Percentiles rank a stretch among this genome's conserved stretches.
These are phyloP conservation scores for Botryotinia globosa DNA, from an alignment of 2,329 filamentous ascomycete species.

Conservation along the genomic window DNA sequence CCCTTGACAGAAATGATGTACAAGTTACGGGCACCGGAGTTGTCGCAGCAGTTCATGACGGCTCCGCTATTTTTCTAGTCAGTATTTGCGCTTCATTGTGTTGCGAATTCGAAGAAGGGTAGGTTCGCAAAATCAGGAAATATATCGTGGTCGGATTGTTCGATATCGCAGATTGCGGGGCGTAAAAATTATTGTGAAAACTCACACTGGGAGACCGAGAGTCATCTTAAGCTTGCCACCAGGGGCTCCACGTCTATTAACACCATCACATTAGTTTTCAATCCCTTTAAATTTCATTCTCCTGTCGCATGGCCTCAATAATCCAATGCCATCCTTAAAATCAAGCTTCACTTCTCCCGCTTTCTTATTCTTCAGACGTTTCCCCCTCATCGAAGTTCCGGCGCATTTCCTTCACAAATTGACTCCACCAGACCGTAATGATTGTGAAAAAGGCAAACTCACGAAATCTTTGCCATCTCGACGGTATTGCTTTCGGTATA, in stretches of 20 bases:
- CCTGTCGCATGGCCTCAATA: not conserved
- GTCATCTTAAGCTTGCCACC: conserved; percentile 99
- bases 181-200: conserved; percentile 38
- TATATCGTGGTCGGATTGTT: conserved; percentile 26
- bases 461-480: conserved; percentile 64
- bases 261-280: conserved; percentile 25
- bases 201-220: conserved; percentile 99
- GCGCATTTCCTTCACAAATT: conserved; percentile 14
- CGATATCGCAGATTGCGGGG: conserved; percentile 35
- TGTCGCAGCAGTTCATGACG: conserved; percentile 99
- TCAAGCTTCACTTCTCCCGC: not conserved
- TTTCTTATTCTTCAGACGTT: not conserved
- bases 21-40: conserved; percentile 96
- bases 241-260: conserved; percentile 74
- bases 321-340: not conserved
- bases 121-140: not conserved
- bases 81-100: conserved; percentile 17
- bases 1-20: conserved; percentile 99
- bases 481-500: conserved; percentile 41
- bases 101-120: conserved; percentile 7
- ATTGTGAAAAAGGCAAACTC: conserved; percentile 42
- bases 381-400: not conserved
- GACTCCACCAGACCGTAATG: conserved; percentile 8
- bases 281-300: not conserved
- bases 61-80: conserved; percentile 65